A percentile compares a stretch with the other conserved stretches of the same genome.
phyloP scores from a whole-genome alignment of 306 rosid species.

The Arachis stenosperma region DNA sequence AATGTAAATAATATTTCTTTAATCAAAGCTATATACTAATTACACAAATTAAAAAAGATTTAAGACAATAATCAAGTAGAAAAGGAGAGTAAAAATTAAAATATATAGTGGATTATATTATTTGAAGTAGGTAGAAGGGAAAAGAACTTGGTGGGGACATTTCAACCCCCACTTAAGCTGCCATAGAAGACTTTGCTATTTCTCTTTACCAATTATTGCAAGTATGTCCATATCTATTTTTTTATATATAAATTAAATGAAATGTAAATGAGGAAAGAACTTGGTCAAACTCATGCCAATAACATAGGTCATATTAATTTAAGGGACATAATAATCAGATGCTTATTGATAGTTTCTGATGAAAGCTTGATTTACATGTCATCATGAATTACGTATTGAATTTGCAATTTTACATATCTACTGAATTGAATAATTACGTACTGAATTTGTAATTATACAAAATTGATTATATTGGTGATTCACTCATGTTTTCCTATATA shows the following conservation, averaged over 20 bases:
- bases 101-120: background rate
- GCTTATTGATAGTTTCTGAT: background rate
- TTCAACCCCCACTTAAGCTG: background rate
- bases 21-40: too few species aligned
- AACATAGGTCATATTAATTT: background rate
- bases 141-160: background rate
- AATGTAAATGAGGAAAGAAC: background rate
- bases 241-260: too few species aligned
- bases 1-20: too few species aligned
- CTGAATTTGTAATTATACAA: too few species aligned
- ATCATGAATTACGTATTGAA: too few species aligned
- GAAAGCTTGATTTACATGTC: too few species aligned
- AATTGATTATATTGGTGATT: background rate
- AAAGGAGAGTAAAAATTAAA: background rate
- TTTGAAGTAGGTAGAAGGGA: background rate
- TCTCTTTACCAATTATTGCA: background rate
- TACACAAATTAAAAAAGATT: too few species aligned
- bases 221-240: too few species aligned
- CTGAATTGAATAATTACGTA: background rate
- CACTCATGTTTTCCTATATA: background rate
- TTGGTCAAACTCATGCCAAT: background rate
- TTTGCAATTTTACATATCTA: background rate
- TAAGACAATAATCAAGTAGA: background rate
- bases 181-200: slow-evolving; percentile 22
- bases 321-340: background rate